phyloP scores from a whole-genome alignment of 2,329 filamentous ascomycete genomes.

The Nothophoma quercina region DNA sequence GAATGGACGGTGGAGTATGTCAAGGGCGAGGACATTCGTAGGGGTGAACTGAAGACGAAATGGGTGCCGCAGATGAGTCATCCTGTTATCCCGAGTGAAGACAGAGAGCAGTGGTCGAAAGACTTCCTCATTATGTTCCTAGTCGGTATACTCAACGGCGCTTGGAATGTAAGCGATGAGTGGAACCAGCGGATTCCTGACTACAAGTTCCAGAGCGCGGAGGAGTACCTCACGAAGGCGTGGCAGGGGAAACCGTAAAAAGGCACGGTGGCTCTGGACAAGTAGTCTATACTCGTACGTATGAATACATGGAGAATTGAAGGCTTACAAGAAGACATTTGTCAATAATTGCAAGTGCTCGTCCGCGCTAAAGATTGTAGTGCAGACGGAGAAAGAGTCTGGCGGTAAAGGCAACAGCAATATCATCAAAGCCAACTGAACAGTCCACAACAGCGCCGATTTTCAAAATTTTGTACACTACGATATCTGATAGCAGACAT shows the following conservation, averaged over 20 bases:
- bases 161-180: slow-evolving; percentile 55
- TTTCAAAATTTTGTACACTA: too few species aligned
- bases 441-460: too few species aligned
- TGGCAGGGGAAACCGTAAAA: slow-evolving; percentile 51
- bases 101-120: slow-evolving; percentile 46
- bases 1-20: slow-evolving; percentile 55
- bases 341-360: too few species aligned
- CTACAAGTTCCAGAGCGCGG: slow-evolving; percentile 52
- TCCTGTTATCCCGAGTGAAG: slow-evolving; percentile 47
- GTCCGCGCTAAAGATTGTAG: too few species aligned
- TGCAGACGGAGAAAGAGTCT: too few species aligned
- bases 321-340: too few species aligned
- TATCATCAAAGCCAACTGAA: too few species aligned
- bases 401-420: too few species aligned
- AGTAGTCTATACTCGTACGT: too few species aligned
- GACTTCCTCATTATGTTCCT: slow-evolving; percentile 54
- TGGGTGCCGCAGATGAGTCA: slow-evolving; percentile 52
- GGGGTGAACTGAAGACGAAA: slow-evolving; percentile 49
- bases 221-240: slow-evolving; percentile 53
- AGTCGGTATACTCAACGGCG: slow-evolving; percentile 51
- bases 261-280: too few species aligned
- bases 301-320: too few species aligned
- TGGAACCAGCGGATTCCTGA: slow-evolving; percentile 57
- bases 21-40: slow-evolving; percentile 57
- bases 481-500: too few species aligned